A percentile compares a stretch with the other conserved stretches of the same genome.
These are phyloP conservation scores for Hanseniaspora meyeri DNA, from an alignment of 805 yeast species.

Conservation along the genomic window DNA sequence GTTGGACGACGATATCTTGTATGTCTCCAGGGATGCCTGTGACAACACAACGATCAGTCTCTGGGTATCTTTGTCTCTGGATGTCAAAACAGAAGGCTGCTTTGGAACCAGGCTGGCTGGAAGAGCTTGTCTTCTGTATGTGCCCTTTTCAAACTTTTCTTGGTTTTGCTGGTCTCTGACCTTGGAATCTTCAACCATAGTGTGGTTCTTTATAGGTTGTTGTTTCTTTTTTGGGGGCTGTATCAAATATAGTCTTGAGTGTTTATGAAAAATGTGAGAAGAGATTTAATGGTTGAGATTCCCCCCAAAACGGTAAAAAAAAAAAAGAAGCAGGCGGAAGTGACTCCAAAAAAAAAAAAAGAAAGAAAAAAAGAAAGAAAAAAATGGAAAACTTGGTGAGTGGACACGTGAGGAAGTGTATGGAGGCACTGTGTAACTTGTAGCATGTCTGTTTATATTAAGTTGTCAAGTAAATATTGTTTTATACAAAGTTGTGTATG, in stretches of 20 bases:
- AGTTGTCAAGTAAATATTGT: too few species aligned
- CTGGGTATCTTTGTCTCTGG: slow-evolving; percentile 76
- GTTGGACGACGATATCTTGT: slow-evolving; percentile 69
- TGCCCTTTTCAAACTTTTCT: slow-evolving; percentile 24
- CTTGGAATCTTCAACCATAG: slow-evolving; percentile 38
- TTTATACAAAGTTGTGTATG: too few species aligned
- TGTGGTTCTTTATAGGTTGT: not conserved
- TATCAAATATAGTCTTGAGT: too few species aligned
- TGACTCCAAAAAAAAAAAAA: slow-evolving; percentile 19
- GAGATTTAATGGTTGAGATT: too few species aligned
- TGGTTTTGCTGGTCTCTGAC: slow-evolving; percentile 34
- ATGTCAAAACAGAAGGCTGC: slow-evolving; percentile 67
- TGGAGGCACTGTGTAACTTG: too few species aligned
- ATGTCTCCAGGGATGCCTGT: slow-evolving; percentile 92
- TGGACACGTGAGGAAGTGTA: too few species aligned
- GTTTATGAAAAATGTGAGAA: not conserved
- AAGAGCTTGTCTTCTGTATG: slow-evolving; percentile 21
- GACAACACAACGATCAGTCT: slow-evolving; percentile 88
- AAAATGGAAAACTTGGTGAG: not conserved
- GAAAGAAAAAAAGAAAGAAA: not conserved
- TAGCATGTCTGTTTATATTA: too few species aligned
- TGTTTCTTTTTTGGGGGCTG: too few species aligned
- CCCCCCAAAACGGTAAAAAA: not conserved
- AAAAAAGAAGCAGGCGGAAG: not conserved
- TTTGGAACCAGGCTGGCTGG: slow-evolving; percentile 77